Evolutionary conservation across 768 basidiomycete species (phyloP), one percentile per base, ranked within the genome.

Genomic region (Kwoniella pini): DNA sequence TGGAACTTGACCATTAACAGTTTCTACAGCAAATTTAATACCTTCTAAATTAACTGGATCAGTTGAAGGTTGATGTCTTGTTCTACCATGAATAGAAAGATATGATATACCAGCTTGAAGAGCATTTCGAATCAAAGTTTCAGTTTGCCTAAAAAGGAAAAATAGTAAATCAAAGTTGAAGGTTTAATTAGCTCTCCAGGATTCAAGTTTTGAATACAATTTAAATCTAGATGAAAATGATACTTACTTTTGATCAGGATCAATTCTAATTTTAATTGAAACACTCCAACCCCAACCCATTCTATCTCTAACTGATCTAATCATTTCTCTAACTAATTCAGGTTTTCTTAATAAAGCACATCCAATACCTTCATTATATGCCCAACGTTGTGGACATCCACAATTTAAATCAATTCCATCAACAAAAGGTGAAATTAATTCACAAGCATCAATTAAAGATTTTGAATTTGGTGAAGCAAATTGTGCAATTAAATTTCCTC

Each of bases 361-460:
- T 1, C 82, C 82, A 28, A 83, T 80, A 0, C 80, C 80, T 64
- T 81, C 81, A 22, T 77, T 63, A 50, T 80, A 81, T 11, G 81
- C 81, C 81, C 81, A 82, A 21, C 64, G 62, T 45, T 82, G 82
- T 1, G 81, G 82, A 63, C 82, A 82, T 1, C 81, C 81, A 54
- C 81, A 82, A 57, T 83, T 83, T 26, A 83, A 60, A 62, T 83
- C 82, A 21, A 83, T 71, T 1, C 80, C 82, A 67, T 83, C 82
- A 1, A 82, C 80, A 44, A 79, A 82, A 0, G 79, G 80, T 19
- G 69, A 60, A 24, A 81, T 79, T 9, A 82, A 72, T 65, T 82
- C 81, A 0, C 76, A 77, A 1, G 82, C 81, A 46, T 82, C 82
- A 0, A 81, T 82, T 5, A 83, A 77, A 6, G 77, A 71, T 9